A percentile compares a stretch with the other conserved stretches of the same genome.
Evolutionary conservation across 106 monocot species (phyloP).

Genomic region (Xerophyta viscosa): DNA sequence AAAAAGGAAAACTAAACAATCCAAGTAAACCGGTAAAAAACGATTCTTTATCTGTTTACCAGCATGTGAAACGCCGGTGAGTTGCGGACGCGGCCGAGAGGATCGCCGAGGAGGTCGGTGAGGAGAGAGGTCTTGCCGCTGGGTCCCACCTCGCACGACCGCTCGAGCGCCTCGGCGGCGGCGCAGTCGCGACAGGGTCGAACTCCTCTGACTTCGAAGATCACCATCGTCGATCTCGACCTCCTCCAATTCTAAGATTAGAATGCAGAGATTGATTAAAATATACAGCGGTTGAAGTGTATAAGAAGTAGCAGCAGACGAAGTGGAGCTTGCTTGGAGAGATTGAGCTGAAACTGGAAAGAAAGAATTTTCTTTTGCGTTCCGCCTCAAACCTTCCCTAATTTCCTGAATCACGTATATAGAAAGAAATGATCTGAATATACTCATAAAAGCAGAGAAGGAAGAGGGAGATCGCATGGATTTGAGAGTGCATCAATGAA

Average conservation of each 20-base stretch:
- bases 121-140: slow-evolving; percentile 35
- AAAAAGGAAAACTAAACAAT: neutral
- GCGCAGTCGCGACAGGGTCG: slow-evolving; percentile 28
- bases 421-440: neutral
- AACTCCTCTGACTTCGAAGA: slow-evolving; percentile 33
- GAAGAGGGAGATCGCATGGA: too few relatives aligned
- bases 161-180: slow-evolving; percentile 44
- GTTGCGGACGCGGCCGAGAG: slow-evolving; percentile 32
- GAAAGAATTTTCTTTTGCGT: neutral
- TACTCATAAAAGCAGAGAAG: too few relatives aligned
- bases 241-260: too few relatives aligned
- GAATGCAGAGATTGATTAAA: too few relatives aligned
- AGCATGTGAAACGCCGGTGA: slow-evolving; percentile 27
- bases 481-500: too few relatives aligned
- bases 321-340: too few relatives aligned
- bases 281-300: neutral
- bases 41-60: slow-evolving; percentile 5
- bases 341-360: neutral
- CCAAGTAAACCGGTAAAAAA: too few relatives aligned
- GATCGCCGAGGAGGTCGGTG: slow-evolving; percentile 52
- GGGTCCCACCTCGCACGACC: slow-evolving; percentile 59
- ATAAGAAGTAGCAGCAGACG: neutral
- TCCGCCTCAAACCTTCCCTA: neutral
- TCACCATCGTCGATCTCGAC: neutral
- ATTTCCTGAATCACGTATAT: neutral